Evolutionary conservation across 1,139 yeast species (phyloP), one percentile per base, ranked within the genome.

Genomic region (Kodamaea suecica): DNA sequence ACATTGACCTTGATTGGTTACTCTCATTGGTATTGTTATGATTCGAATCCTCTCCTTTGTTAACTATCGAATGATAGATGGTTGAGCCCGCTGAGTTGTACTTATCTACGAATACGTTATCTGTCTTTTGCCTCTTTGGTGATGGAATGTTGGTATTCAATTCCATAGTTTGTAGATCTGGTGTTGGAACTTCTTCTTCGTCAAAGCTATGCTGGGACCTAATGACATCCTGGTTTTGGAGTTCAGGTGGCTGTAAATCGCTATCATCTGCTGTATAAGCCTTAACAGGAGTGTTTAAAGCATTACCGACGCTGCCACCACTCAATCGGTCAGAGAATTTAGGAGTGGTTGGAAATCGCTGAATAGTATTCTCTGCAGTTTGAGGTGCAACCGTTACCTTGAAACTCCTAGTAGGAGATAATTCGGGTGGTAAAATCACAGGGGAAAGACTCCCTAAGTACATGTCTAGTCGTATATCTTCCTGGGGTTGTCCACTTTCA

Each of bases 301-400:
- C 27, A 3, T 33, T n/a, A 20, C 12, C 17, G 15, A 35, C 42
- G 7, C 38, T 43, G 8, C 49, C 48, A 15, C 49, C 49, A 15
- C 49, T 43, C 27, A 45, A 38, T 10, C 47, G 27, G 15, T 45
- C 45, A 4, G 41, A 30, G 35, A 66, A 68, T 36, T 66, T 66
- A 3, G 78, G 78, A 0, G 80, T 71, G 32, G 68, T 57, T 1
- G 80, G 80, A 41, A 73, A 73, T 38, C 78, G 50, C 38, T 70
- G 76, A 5, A 57, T 56, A 29, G 53, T 61, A 33, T 45, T 58
- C 34, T 55, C 59, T 43, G 44, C 30, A 38, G 55, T 34, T 40
- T 50, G 27, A 20, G 11, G 26, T 7, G 21, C 21, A 19, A 9
- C 9, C 6, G 9, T 6, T 19, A 19, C 6, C 21, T 27, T 31